Conservation (phyloP, 345 rosid species). For the Brassica rapa region DNA sequence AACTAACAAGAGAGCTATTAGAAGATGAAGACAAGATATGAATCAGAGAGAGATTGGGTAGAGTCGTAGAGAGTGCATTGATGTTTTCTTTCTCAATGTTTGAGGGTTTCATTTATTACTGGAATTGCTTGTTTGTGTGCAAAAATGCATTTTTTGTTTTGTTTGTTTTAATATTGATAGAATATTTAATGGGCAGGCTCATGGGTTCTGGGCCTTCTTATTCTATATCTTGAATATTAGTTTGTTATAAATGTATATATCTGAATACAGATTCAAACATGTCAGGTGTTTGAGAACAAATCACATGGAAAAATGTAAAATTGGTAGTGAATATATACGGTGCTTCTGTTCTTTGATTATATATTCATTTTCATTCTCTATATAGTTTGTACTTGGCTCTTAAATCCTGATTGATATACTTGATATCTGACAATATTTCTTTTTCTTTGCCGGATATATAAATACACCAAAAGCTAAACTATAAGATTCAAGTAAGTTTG, state of each 20-base stretch:
- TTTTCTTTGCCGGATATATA: too few species aligned
- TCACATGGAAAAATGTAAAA: neutral
- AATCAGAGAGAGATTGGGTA: slow-evolving; percentile 19
- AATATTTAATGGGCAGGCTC: neutral
- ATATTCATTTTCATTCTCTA: neutral
- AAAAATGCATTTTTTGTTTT: neutral
- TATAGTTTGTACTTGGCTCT: neutral
- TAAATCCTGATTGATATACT: neutral
- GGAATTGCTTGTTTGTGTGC: neutral
- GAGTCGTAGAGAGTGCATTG: slow-evolving; percentile 37
- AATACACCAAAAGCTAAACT: neutral
- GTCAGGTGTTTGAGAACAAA: neutral
- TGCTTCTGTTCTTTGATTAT: neutral
- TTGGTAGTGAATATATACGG: neutral
- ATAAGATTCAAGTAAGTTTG: too few species aligned
- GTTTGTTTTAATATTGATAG: neutral
- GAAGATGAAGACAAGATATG: slow-evolving; percentile 19
- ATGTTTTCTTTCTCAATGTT: slow-evolving; percentile 4
- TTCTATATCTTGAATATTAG: neutral
- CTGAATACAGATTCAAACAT: neutral
- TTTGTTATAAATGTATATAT: neutral
- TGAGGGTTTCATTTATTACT: neutral
- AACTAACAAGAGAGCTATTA: slow-evolving; percentile 16
- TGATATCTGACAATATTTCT: neutral
- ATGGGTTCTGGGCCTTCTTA: neutral